Evolutionary conservation across 352 stramenopile genomes (phyloP).

Genomic region (Phytophthora pini): DNA sequence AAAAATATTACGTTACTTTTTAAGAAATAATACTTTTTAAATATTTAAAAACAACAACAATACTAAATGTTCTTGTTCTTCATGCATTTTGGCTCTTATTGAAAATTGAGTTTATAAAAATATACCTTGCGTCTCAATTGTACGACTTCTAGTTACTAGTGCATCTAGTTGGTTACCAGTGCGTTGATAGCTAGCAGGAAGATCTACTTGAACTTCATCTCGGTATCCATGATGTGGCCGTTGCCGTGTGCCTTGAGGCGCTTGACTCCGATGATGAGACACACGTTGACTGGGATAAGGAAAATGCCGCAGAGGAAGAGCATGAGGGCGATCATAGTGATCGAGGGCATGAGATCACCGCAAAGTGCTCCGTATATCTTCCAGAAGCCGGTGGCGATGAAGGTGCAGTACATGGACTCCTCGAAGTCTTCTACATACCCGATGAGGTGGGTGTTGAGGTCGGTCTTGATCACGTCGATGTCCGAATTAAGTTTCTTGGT

Average conservation of each 20-base stretch:
- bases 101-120: slow-evolving; percentile 1
- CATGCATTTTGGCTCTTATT: no score
- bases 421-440: slow-evolving; percentile 66
- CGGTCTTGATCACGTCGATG: slow-evolving; percentile 51
- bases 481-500: slow-evolving; percentile 40
- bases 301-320: slow-evolving; percentile 72
- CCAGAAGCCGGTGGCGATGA: slow-evolving; percentile 57
- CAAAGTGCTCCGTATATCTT: slow-evolving; percentile 61
- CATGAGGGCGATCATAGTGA: slow-evolving; percentile 83
- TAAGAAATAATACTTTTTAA: no score
- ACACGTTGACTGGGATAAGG: slow-evolving; percentile 70
- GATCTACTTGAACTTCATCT: slow-evolving; percentile 68
- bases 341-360: slow-evolving; percentile 62
- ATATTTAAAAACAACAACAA: no score
- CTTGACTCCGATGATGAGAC: slow-evolving; percentile 73
- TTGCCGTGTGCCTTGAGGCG: slow-evolving; percentile 62
- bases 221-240: slow-evolving; percentile 62
- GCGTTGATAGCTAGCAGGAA: not conserved
- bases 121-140: no score
- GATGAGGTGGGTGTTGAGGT: slow-evolving; percentile 55
- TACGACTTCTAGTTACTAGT: not conserved
- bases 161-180: slow-evolving; percentile 14
- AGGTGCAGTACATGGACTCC: slow-evolving; percentile 65
- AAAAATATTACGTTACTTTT: no score
- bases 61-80: no score